Evolutionary conservation across 768 basidiomycete species (phyloP).

Genomic region (Pholiota molesta): DNA sequence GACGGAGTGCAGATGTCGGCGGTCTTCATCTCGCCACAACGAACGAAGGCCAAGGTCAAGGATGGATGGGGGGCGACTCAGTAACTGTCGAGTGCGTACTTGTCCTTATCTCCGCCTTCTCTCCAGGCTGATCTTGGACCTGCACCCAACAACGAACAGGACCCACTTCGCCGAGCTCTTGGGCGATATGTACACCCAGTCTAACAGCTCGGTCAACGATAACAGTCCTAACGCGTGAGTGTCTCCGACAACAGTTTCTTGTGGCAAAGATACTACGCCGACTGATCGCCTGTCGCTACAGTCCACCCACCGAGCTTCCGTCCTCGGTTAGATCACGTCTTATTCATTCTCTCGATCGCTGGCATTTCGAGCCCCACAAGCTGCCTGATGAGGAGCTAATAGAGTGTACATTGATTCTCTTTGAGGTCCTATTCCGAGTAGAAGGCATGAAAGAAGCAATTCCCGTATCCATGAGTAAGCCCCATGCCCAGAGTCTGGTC

Average conservation of each 20-base stretch:
- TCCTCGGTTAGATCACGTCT: conserved; percentile 59
- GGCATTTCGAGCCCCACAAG: conserved; percentile 90
- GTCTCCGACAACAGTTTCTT: not conserved
- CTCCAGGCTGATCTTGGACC: not conserved
- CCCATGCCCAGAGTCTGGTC: not conserved
- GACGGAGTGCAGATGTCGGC: conserved; percentile 88
- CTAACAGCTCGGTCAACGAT: conserved; percentile 69
- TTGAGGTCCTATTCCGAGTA: conserved; percentile 81
- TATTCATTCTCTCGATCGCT: conserved; percentile 69
- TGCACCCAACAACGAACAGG: conserved; percentile 26
- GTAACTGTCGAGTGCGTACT: conserved; percentile 52
- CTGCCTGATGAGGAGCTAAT: conserved; percentile 83
- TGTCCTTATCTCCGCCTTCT: conserved; percentile 5
- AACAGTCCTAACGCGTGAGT: conserved; percentile 48
- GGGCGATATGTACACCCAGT: conserved; percentile 84
- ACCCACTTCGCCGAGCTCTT: conserved; percentile 81
- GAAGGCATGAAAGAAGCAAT: conserved; percentile 70
- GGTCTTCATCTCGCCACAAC: conserved; percentile 81
- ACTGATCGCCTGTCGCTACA: conserved; percentile 4
- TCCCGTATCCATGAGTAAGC: conserved; percentile 60
- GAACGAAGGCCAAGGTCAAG: conserved; percentile 63
- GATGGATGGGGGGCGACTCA: conserved; percentile 62
- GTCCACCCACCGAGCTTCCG: conserved; percentile 45
- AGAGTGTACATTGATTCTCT: conserved; percentile 81
- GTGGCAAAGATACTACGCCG: not conserved